Evolutionary conservation across 192 early-diverging fungal genomes (phyloP).

Genomic region (Chytriomyces hyalinus): DNA sequence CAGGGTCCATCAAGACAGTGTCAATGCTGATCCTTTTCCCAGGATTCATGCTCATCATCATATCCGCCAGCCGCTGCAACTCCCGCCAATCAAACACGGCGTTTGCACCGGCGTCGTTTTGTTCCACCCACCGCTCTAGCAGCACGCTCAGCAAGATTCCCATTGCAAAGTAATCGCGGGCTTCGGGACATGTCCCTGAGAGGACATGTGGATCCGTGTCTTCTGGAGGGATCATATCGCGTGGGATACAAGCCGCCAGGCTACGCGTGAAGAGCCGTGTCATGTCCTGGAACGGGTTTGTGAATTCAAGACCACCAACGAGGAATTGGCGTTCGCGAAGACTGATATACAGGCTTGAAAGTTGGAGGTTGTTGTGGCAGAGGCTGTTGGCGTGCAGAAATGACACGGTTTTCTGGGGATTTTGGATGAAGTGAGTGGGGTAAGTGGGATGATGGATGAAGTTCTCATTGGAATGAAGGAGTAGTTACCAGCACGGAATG

Average conservation of each 20-base stretch:
- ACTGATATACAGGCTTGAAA: constrained; percentile 42
- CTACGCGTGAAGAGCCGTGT: constrained; percentile 14
- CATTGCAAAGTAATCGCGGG: constrained; percentile 40
- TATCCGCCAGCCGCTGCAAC: constrained; percentile 38
- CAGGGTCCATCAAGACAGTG: constrained; percentile 29
- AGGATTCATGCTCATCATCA: constrained; percentile 29
- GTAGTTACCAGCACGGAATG: constrained; percentile 35
- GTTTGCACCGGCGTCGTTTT: background rate
- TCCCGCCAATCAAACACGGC: constrained; percentile 38
- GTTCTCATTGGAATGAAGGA: background rate
- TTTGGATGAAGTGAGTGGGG: background rate
- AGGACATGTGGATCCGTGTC: constrained; percentile 24
- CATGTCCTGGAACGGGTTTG: constrained; percentile 31
- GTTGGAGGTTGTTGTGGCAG: constrained; percentile 49
- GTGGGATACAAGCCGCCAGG: background rate
- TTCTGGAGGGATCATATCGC: constrained; percentile 23
- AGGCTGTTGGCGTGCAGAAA: constrained; percentile 46
- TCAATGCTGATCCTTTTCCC: constrained; percentile 12
- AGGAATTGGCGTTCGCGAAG: constrained; percentile 36
- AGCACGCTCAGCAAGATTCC: constrained; percentile 38
- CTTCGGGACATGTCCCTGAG: background rate
- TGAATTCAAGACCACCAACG: constrained; percentile 46
- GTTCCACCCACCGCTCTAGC: constrained; percentile 17
- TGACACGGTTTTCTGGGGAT: constrained; percentile 37
- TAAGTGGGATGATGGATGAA: too few species aligned